Conservation (phyloP, 176 grass and related monocot genomes). For the Oryza longistaminata region DNA sequence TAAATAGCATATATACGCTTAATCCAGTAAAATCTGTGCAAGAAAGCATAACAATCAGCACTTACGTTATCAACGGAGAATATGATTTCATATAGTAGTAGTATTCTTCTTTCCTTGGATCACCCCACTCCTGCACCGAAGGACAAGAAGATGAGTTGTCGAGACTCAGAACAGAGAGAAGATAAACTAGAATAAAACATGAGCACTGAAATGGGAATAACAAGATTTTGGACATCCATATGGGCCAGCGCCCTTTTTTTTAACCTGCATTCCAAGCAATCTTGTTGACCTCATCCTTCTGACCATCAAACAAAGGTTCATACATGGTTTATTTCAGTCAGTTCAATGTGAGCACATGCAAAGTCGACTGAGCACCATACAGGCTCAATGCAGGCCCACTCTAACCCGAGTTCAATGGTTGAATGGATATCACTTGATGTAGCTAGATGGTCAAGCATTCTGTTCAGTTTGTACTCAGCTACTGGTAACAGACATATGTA, state of each 20-base stretch:
- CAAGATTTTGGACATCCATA: not conserved
- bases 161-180: not conserved
- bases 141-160: not conserved
- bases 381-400: not conserved
- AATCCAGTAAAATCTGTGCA: not conserved
- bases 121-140: slow-evolving; percentile 88
- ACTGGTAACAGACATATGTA: not conserved
- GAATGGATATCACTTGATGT: not conserved
- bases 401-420: not conserved
- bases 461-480: not conserved
- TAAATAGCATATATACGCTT: slow-evolving; percentile 1
- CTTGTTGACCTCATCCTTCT: not conserved
- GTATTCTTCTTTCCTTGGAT: slow-evolving; percentile 87
- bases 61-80: slow-evolving; percentile 92
- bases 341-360: not conserved
- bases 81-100: slow-evolving; percentile 98
- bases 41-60: not conserved
- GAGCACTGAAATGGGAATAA: not conserved
- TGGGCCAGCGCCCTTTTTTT: not conserved
- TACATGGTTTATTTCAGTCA: not conserved
- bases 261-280: not conserved
- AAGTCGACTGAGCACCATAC: not conserved
- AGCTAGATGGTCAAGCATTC: not conserved
- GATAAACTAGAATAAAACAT: slow-evolving; percentile 1
- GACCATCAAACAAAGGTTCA: not conserved